Percentiles rank a stretch among this genome's conserved stretches.
These are phyloP conservation scores for Arthrobotrys pseudoclavata DNA, from an alignment of 2,329 filamentous ascomycete genomes.

Conservation along the genomic window DNA sequence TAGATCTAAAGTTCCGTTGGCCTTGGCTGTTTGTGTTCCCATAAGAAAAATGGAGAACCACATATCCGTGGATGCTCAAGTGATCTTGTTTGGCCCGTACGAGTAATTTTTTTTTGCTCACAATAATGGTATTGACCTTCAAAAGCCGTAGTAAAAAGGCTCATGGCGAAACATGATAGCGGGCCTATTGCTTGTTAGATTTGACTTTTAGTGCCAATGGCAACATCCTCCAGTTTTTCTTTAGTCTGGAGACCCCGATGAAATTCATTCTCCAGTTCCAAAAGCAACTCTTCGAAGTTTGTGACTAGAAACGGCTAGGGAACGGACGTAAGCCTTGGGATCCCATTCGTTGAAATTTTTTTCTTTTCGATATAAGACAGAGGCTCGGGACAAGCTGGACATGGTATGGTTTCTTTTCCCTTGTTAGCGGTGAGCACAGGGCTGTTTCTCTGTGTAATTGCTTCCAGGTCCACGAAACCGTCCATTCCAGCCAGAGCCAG, in stretches of 20 bases:
- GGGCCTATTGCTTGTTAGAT: slow-evolving; percentile 44
- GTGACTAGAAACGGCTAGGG: slow-evolving; percentile 53
- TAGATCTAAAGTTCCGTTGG: slow-evolving; percentile 59
- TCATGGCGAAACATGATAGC: slow-evolving; percentile 51
- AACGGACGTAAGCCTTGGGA: slow-evolving; percentile 53
- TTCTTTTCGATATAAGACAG: slow-evolving; percentile 38
- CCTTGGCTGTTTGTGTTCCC: slow-evolving; percentile 37
- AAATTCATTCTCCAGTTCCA: slow-evolving; percentile 23
- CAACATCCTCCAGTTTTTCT: slow-evolving; percentile 47
- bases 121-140: slow-evolving; percentile 22
- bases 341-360: slow-evolving; percentile 50
- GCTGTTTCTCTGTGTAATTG: slow-evolving; percentile 42
- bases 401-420: slow-evolving; percentile 58
- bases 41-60: slow-evolving; percentile 35
- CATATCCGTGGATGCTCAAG: slow-evolving; percentile 19
- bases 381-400: slow-evolving; percentile 46
- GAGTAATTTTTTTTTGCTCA: slow-evolving; percentile 11
- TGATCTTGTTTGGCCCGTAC: slow-evolving; percentile 28
- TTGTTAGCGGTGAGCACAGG: slow-evolving; percentile 43
- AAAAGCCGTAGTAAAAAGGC: slow-evolving; percentile 53
- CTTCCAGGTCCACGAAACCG: slow-evolving; percentile 49
- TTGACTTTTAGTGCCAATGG: slow-evolving; percentile 52
- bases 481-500: slow-evolving; percentile 33
- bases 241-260: slow-evolving; percentile 53
- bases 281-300: slow-evolving; percentile 44